phyloP scores from a whole-genome alignment of 2,329 filamentous ascomycete genomes.

The Lachnellula occidentalis region DNA sequence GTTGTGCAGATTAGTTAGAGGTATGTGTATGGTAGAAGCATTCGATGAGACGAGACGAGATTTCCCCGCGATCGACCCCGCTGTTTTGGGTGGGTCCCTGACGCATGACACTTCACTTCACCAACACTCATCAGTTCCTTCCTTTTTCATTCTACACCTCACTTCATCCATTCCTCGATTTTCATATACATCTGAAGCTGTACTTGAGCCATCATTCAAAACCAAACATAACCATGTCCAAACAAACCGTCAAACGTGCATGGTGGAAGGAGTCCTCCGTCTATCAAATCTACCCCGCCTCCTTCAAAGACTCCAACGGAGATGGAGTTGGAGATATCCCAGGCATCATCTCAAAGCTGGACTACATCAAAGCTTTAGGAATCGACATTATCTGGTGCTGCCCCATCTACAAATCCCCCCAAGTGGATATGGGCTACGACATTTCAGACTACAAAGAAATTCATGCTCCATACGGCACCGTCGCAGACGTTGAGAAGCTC shows the following conservation, averaged over 20 bases:
- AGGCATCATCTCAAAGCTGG: constrained; percentile 57
- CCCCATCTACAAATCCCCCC: constrained; percentile 59
- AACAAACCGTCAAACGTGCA: background rate
- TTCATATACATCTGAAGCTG: too few relatives aligned
- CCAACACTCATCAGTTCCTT: background rate
- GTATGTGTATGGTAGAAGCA: background rate
- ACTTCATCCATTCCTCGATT: too few relatives aligned
- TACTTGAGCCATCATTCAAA: background rate
- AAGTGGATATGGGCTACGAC: constrained; percentile 68
- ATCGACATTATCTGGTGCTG: constrained; percentile 63
- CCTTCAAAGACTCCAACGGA: constrained; percentile 51
- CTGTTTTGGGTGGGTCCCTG: background rate
- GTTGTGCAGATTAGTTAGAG: too few relatives aligned
- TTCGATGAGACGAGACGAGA: background rate
- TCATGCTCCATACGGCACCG: constrained; percentile 59
- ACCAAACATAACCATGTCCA: background rate
- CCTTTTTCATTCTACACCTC: background rate
- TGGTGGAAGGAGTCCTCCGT: constrained; percentile 39
- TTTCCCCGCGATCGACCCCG: background rate
- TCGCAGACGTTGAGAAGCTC: constrained; percentile 59
- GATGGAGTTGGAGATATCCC: constrained; percentile 57
- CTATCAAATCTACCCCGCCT: constrained; percentile 56
- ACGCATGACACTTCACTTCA: background rate
- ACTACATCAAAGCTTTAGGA: constrained; percentile 56
- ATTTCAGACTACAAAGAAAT: constrained; percentile 65